Evolutionary conservation across 1,139 yeast species (phyloP).

Genomic region (Casaregolazyma suthepensis): DNA sequence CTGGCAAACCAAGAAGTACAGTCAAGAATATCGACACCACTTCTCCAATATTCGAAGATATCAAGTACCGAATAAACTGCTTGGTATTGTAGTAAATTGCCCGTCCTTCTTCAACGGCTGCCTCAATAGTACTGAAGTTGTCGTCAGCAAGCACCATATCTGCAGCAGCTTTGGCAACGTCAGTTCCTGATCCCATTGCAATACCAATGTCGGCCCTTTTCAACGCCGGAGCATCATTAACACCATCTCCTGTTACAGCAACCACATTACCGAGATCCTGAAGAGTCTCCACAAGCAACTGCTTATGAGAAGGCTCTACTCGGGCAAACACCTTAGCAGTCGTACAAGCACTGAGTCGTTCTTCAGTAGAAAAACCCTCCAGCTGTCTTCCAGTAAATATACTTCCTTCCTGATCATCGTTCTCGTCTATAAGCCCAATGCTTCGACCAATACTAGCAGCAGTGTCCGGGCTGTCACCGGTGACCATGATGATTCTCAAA

Average conservation of each 20-base stretch:
- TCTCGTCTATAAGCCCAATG: conserved; percentile 44
- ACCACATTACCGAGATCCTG: conserved; percentile 42
- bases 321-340: conserved; percentile 40
- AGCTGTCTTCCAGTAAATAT: conserved; percentile 46
- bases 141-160: conserved; percentile 48
- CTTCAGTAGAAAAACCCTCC: conserved; percentile 26
- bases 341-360: conserved; percentile 21
- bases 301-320: conserved; percentile 52
- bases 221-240: conserved; percentile 39
- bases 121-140: conserved; percentile 47
- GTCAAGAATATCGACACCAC: conserved; percentile 36
- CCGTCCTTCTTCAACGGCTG: conserved; percentile 48
- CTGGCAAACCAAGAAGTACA: conserved; percentile 31
- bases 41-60: conserved; percentile 47
- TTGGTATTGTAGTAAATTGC: conserved; percentile 44
- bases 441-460: conserved; percentile 50
- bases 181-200: conserved; percentile 44
- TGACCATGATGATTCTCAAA: conserved; percentile 47
- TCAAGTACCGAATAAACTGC: conserved; percentile 44
- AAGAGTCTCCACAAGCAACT: conserved; percentile 45
- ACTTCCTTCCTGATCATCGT: conserved; percentile 31
- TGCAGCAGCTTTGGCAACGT: conserved; percentile 54
- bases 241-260: conserved; percentile 42
- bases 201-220: conserved; percentile 38
- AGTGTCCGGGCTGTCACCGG: conserved; percentile 51